These are phyloP conservation scores for Komagataea norvegica DNA, from an alignment of 1,139 yeast genomes.

Conservation along the genomic window DNA sequence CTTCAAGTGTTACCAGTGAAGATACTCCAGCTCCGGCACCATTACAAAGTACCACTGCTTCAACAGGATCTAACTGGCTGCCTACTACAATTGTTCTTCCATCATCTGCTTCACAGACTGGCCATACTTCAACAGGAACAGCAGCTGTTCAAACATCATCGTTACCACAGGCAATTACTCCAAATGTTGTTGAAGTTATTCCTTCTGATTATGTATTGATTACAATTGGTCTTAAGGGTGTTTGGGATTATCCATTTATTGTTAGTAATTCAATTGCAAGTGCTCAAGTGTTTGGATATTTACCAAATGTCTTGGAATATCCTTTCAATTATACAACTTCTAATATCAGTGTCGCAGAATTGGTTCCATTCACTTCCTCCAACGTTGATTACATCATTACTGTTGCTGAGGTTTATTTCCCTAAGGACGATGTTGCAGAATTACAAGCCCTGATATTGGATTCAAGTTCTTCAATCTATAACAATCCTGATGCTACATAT, in stretches of 20 bases:
- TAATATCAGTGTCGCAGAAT: slow-evolving; percentile 50
- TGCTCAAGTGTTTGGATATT: slow-evolving; percentile 70
- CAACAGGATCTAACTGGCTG: slow-evolving; percentile 28
- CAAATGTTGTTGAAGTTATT: slow-evolving; percentile 33
- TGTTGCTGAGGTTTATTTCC: slow-evolving; percentile 74
- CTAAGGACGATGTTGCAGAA: slow-evolving; percentile 40
- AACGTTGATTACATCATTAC: slow-evolving; percentile 55
- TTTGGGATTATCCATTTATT: slow-evolving; percentile 68
- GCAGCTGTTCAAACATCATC: slow-evolving; percentile 44
- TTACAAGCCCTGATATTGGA: slow-evolving; percentile 44
- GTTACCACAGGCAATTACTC: slow-evolving; percentile 67
- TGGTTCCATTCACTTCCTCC: slow-evolving; percentile 58
- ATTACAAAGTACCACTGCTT: slow-evolving; percentile 8
- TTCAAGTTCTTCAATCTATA: slow-evolving; percentile 44
- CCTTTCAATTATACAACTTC: slow-evolving; percentile 43
- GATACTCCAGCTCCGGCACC: not conserved
- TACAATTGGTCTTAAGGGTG: slow-evolving; percentile 65
- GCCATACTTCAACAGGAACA: slow-evolving; percentile 33
- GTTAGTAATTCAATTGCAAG: slow-evolving; percentile 61
- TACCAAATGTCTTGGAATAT: slow-evolving; percentile 51
- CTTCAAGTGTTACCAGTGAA: not conserved
- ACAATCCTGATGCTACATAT: slow-evolving; percentile 44
- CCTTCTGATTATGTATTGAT: slow-evolving; percentile 46
- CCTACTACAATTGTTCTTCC: slow-evolving; percentile 31
- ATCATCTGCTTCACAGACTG: slow-evolving; percentile 25